phyloP scores from a whole-genome alignment of 345 rosid genomes.

The Heritiera fomes region DNA sequence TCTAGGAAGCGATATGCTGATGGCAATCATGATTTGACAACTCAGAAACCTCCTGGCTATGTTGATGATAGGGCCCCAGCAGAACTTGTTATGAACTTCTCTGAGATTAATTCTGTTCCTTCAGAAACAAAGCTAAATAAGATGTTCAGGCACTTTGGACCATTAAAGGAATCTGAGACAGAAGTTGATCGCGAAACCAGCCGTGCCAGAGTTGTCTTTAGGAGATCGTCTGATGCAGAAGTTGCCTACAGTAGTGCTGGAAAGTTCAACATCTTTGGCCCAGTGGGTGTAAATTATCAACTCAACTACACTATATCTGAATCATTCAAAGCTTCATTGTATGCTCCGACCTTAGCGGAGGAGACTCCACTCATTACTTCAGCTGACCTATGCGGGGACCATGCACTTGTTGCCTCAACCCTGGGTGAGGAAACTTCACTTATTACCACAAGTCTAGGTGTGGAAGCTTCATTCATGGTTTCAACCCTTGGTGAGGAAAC shows the following conservation, averaged over 20 bases:
- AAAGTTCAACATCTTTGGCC: conserved; percentile 74
- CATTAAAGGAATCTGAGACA: conserved; percentile 70
- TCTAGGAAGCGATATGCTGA: conserved; percentile 62
- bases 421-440: conserved; percentile 13
- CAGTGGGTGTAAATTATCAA: conserved; percentile 64
- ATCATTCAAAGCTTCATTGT: conserved; percentile 51
- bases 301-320: conserved; percentile 61
- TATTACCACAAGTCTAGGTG: conserved; percentile 10
- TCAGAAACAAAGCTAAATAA: conserved; percentile 69
- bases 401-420: conserved; percentile 5
- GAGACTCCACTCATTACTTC: conserved; percentile 14
- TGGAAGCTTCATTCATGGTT: conserved; percentile 18
- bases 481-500: conserved; percentile 21
- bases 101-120: conserved; percentile 65
- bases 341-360: conserved; percentile 34
- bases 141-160: conserved; percentile 86
- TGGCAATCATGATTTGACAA: conserved; percentile 32
- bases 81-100: conserved; percentile 75
- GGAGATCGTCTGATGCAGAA: conserved; percentile 71
- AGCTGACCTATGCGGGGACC: conserved; percentile 5
- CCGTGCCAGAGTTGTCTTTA: conserved; percentile 90
- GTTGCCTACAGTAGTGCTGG: conserved; percentile 76
- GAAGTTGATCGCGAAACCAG: conserved; percentile 64
- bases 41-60: conserved; percentile 51
- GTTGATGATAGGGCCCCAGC: conserved; percentile 69